Evolutionary conservation across 257 asterid genomes (phyloP).

Genomic region (Solanum bulbocastanum): DNA sequence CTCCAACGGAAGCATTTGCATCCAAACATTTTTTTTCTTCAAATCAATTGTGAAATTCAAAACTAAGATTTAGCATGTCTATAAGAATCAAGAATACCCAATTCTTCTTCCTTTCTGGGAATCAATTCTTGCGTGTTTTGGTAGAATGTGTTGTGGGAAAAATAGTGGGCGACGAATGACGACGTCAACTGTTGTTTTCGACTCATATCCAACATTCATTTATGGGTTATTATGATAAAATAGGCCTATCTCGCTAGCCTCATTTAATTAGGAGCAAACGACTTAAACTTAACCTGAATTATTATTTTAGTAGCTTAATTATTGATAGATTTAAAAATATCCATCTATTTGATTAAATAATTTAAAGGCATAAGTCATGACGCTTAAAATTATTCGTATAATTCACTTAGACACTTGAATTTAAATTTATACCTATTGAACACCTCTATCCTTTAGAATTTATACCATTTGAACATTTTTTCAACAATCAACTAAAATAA

Average conservation of each 20-base stretch:
- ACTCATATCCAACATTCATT: not conserved
- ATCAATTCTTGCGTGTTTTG: not conserved
- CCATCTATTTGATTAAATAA: too few relatives aligned
- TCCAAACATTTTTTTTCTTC: not conserved
- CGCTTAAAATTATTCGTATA: too few relatives aligned
- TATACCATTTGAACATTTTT: too few relatives aligned
- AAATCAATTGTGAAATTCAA: not conserved
- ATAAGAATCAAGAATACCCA: not conserved
- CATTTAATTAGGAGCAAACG: not conserved
- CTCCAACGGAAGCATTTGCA: conserved; percentile 55
- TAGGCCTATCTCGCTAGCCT: not conserved
- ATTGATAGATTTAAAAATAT: too few relatives aligned
- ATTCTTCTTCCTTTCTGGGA: not conserved
- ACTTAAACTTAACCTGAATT: too few relatives aligned
- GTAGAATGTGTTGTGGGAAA: not conserved
- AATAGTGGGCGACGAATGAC: not conserved
- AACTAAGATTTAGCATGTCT: not conserved
- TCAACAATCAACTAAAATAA: too few relatives aligned
- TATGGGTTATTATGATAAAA: not conserved
- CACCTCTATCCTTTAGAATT: too few relatives aligned
- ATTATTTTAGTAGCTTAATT: too few relatives aligned
- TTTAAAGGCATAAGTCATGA: too few relatives aligned
- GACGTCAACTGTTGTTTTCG: not conserved
- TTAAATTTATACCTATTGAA: too few relatives aligned
- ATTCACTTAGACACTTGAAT: too few relatives aligned